phyloP scores from a whole-genome alignment of 495 filamentous ascomycete genomes.

The Jackrogersella minutella region DNA sequence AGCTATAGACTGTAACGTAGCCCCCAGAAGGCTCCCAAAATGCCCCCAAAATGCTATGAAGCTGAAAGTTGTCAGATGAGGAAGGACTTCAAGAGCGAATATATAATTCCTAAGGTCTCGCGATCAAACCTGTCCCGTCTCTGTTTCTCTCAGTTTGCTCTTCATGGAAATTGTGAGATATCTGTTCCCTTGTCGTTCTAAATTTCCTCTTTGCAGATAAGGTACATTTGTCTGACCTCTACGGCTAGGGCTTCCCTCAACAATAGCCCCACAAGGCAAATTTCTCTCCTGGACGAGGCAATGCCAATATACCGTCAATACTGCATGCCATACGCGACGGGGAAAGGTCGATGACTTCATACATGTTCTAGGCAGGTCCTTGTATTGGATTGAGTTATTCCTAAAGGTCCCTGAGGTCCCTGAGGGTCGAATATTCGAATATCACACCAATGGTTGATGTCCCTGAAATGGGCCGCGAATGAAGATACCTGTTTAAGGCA shows the following conservation, averaged over 20 bases:
- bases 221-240: neutral
- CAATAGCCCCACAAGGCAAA: neutral
- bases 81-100: neutral
- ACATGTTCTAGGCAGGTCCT: neutral
- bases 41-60: neutral
- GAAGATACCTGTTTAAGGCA: conserved; percentile 1
- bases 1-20: neutral
- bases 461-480: neutral
- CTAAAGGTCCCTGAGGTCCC: neutral
- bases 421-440: neutral
- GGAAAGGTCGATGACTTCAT: conserved; percentile 2
- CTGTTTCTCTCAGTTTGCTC: neutral
- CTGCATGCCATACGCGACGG: neutral
- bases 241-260: neutral
- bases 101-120: neutral
- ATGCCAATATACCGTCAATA: neutral
- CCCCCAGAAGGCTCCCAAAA: neutral
- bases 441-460: neutral
- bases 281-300: neutral
- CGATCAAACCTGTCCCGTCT: neutral
- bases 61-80: neutral
- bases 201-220: neutral
- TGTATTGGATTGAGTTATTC: neutral
- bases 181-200: neutral
- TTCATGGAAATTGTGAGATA: neutral